A percentile compares a stretch with the other conserved stretches of the same genome.
phyloP scores from a whole-genome alignment of 2,329 filamentous ascomycete species.

The Rhinocladiella mackenziei region DNA sequence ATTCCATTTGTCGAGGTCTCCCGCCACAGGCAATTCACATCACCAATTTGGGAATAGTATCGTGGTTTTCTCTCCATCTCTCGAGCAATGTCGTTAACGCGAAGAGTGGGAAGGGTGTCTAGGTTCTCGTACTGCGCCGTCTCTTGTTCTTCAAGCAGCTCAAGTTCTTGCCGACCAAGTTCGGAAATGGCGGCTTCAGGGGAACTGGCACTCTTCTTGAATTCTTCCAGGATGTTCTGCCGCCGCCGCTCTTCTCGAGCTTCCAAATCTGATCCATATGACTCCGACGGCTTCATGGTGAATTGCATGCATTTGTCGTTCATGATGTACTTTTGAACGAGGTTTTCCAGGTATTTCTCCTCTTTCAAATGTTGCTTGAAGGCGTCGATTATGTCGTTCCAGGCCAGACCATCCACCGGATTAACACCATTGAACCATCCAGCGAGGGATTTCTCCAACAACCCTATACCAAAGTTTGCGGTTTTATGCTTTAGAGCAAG shows the following conservation, averaged over 20 bases:
- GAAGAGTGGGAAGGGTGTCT: slow-evolving; percentile 79
- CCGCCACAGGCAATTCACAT: slow-evolving; percentile 76
- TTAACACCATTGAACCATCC: slow-evolving; percentile 95
- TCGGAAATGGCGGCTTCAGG: slow-evolving; percentile 66
- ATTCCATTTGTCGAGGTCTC: slow-evolving; percentile 92
- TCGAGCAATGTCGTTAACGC: slow-evolving; percentile 84
- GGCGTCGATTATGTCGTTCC: slow-evolving; percentile 79
- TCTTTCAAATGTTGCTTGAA: slow-evolving; percentile 71
- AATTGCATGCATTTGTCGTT: slow-evolving; percentile 85
- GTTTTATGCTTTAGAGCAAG: slow-evolving; percentile 95
- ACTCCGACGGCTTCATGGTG: slow-evolving; percentile 83
- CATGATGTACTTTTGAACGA: slow-evolving; percentile 85
- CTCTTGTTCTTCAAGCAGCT: slow-evolving; percentile 76
- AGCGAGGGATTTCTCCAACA: slow-evolving; percentile 82
- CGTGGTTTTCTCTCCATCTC: slow-evolving; percentile 70
- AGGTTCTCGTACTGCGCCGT: slow-evolving; percentile 80
- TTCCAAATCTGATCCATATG: slow-evolving; percentile 68
- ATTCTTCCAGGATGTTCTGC: slow-evolving; percentile 45
- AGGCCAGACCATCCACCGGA: slow-evolving; percentile 83
- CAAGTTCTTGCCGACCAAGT: slow-evolving; percentile 72
- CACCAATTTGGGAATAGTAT: slow-evolving; percentile 53
- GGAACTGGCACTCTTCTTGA: slow-evolving; percentile 64
- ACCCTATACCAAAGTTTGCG: slow-evolving; percentile 84
- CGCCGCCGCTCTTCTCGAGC: slow-evolving; percentile 75
- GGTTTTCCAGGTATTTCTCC: slow-evolving; percentile 73